Base-by-base conservation (phyloP, 306 rosid genomes). In the Neltuma alba region DNA sequence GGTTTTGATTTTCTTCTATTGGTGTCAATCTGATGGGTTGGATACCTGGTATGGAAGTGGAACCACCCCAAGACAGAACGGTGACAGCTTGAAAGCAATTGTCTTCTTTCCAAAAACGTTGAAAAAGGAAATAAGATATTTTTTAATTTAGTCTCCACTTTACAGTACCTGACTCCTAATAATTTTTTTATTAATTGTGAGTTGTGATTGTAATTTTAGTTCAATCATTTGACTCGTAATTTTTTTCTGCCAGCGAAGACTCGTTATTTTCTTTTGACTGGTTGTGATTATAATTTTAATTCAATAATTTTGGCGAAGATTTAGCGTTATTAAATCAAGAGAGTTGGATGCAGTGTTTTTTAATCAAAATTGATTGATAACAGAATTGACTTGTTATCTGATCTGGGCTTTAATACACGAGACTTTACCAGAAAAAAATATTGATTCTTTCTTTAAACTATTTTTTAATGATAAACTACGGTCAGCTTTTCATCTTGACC, bases 81-180 rank as follows among this genome's bases (percentile, higher is more conserved):
- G 83, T 62, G 78, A 83, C 89, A 63, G 83, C 78, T 81, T 55
- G 69, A 47, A 72, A 47, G 54, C 41, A 60, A 28, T 27, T 30
- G 5, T 60, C 37, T 55, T 57, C 21, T 44, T 11, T 25, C 42
- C 58, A 41, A 40, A 74, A 23, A 33, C 15, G 48, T 50, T 50
- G 23, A 20, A 50, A 44, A 50, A 50, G 23, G 57, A 50, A 50
- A 50, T 7, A 50, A 50, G 1, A 18, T 18, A 0, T 47, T 18
- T 58, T 58, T 58, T 11, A 50, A 18, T 27, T 30, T 10, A 61
- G n/a, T n/a, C n/a, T n/a, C n/a, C n/a, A n/a, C n/a, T n/a, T n/a
- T n/a, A n/a, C n/a, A n/a, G n/a, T n/a, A n/a, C n/a, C n/a, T n/a
- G 70, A 34, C 23, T n/a, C n/a, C n/a, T n/a, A n/a, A n/a, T n/a